Evolutionary conservation across 1,139 yeast species (phyloP), one percentile per base, ranked within the genome.

Genomic region (Maudiozyma humilis): DNA sequence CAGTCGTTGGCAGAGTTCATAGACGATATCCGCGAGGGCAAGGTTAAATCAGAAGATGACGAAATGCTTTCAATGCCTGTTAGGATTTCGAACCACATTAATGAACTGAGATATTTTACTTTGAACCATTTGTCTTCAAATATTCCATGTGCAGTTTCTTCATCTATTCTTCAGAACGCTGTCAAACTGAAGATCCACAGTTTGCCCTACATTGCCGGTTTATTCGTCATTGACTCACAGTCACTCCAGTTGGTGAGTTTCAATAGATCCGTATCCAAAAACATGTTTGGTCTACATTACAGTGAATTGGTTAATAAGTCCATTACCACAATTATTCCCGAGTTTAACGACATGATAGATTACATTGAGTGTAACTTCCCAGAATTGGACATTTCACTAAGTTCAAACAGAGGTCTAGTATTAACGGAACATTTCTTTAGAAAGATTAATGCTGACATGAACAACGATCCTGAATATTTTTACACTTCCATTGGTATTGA

Each of bases 371-470:
- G 60, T 3, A 71, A 70, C 31, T 71, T 69, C 34, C 73, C 75
- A 15, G 58, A 63, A 14, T 52, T 70, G 45, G 62, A 59, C 43
- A 57, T 67, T 25, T 51, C 62, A 3, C 60, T 59, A n/a, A 48
- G 56, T 43, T 56, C 51, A 18, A 61, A 62, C 43, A 59, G 48
- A 50, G 85, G 75, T 55, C 72, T 66, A 67, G 96, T 88, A 0
- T 67, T 88, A 16, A 95, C 96, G 0, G 96, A 88, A 60, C 96
- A 88, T 65, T 82, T 84, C 60, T 87, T 88, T 64, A 72, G 96
- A 51, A 80, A 79, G 51, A 62, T 75, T 67, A 30, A 57, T 51
- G 52, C 62, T 42, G 54, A 62, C 51, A 49, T 56, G 54, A 46
- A 42, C 32, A 47, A 46, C 25, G 44, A 50, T 17, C 50, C 41